Conservation (phyloP, 768 basidiomycete genomes). For the Daedaleopsis nitida region DNA sequence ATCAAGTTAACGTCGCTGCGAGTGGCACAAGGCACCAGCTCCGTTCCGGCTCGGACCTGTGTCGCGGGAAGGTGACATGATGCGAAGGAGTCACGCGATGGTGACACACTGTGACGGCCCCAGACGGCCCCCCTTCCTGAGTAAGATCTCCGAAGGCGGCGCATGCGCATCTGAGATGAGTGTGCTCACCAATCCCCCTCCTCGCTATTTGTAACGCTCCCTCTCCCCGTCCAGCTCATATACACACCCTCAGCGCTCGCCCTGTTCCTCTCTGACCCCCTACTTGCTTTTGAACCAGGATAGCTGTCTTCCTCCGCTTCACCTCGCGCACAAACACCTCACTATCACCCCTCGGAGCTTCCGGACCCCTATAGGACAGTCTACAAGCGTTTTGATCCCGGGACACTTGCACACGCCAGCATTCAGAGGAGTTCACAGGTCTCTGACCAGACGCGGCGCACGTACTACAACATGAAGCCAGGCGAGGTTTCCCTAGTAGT, state of each 20-base stretch:
- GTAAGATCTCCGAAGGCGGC: slow-evolving; percentile 10
- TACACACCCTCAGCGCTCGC: slow-evolving; percentile 15
- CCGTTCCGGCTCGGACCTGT: background rate
- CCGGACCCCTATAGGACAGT: background rate
- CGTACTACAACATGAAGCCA: slow-evolving; percentile 17
- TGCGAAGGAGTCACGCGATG: slow-evolving; percentile 6
- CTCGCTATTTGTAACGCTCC: slow-evolving; percentile 21
- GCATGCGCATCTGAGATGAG: slow-evolving; percentile 7
- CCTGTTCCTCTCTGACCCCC: slow-evolving; percentile 4
- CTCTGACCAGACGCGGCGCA: slow-evolving; percentile 2
- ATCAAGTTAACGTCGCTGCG: no score
- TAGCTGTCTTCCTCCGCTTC: background rate
- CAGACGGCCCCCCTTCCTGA: background rate
- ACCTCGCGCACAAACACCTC: background rate
- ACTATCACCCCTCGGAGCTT: background rate
- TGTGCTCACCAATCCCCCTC: slow-evolving; percentile 24
- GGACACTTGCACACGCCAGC: slow-evolving; percentile 1
- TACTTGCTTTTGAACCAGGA: slow-evolving; percentile 6
- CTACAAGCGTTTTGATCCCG: background rate
- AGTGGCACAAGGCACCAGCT: no score
- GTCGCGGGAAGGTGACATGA: background rate
- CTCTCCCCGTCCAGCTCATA: slow-evolving; percentile 13
- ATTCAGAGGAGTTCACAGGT: background rate
- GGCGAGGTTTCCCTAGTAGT: slow-evolving; percentile 29
- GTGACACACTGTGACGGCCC: slow-evolving; percentile 10